phyloP scores from a whole-genome alignment of 371 early-diverging fungal genomes.

The Cokeromyces recurvatus region DNA sequence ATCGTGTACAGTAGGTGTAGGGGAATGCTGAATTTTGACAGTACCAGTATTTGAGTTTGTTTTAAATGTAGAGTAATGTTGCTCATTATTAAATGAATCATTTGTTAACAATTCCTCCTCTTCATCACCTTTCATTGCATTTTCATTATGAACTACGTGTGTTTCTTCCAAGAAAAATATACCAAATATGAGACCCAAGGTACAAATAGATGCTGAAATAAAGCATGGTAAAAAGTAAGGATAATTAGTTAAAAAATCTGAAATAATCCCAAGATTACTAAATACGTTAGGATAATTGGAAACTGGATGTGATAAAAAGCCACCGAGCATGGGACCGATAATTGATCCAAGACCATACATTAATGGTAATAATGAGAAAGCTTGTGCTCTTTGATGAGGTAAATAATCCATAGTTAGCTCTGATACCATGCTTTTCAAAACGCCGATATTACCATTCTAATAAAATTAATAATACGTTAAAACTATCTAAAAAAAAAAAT shows the following conservation, averaged over 20 bases:
- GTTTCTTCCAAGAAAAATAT: conserved; percentile 77
- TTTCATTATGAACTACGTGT: conserved; percentile 4
- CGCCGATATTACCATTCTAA: conserved; percentile 73
- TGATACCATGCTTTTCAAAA: conserved; percentile 81
- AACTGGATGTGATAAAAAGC: conserved; percentile 71
- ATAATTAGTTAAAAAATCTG: conserved; percentile 55
- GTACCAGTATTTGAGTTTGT: background rate
- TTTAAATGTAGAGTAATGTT: conserved; percentile 21
- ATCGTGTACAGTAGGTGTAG: conserved; percentile 22
- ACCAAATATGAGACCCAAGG: conserved; percentile 62
- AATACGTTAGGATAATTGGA: conserved; percentile 64
- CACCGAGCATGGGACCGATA: conserved; percentile 77
- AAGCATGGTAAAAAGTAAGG: conserved; percentile 88
- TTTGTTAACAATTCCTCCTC: conserved; percentile 9
- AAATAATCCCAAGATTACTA: conserved; percentile 40
- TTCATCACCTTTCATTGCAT: conserved; percentile 9
- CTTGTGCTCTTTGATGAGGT: conserved; percentile 39
- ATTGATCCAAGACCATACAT: conserved; percentile 53
- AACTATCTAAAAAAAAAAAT: too few relatives aligned
- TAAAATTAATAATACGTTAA: background rate
- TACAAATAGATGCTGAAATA: conserved; percentile 56
- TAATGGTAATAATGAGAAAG: conserved; percentile 53
- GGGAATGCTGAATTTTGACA: conserved; percentile 11
- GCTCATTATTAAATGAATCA: background rate
- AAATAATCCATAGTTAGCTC: conserved; percentile 66